phyloP scores from a whole-genome alignment of 371 early-diverging fungal genomes.

The Mucor indicus region DNA sequence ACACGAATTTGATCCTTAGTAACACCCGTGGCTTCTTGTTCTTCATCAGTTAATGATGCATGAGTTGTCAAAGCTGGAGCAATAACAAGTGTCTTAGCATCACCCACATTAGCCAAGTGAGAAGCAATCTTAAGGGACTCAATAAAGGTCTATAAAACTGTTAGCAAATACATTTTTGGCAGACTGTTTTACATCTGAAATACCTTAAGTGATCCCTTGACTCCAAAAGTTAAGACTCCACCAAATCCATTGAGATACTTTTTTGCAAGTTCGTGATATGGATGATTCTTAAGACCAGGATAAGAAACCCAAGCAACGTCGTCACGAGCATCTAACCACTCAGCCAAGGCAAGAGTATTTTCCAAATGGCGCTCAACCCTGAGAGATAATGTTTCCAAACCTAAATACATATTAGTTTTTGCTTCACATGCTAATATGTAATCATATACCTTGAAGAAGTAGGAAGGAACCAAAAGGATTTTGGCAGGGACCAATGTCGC shows the following conservation, averaged over 20 bases:
- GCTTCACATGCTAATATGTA: too few species aligned
- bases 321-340: constrained; percentile 68
- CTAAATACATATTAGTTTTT: too few species aligned
- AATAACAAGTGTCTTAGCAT: constrained; percentile 83
- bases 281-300: constrained; percentile 74
- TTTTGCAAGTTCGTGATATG: constrained; percentile 70
- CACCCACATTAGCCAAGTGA: constrained; percentile 90
- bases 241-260: constrained; percentile 81
- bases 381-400: constrained; percentile 80
- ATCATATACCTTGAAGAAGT: constrained; percentile 76
- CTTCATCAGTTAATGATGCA: constrained; percentile 77
- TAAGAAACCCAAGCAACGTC: constrained; percentile 64
- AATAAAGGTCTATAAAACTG: constrained; percentile 51
- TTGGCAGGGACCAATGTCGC: constrained; percentile 75
- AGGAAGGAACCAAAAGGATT: constrained; percentile 85
- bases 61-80: constrained; percentile 85
- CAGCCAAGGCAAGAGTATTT: constrained; percentile 74
- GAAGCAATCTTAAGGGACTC: constrained; percentile 73
- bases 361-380: constrained; percentile 79
- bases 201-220: constrained; percentile 55
- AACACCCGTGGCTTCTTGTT: constrained; percentile 76
- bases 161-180: too few species aligned
- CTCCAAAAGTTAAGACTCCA: constrained; percentile 81
- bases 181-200: too few species aligned
- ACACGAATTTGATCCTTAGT: constrained; percentile 82